These are phyloP conservation scores for Leishmania tropica DNA, from an alignment of 208 protist species.

Conservation along the genomic window DNA sequence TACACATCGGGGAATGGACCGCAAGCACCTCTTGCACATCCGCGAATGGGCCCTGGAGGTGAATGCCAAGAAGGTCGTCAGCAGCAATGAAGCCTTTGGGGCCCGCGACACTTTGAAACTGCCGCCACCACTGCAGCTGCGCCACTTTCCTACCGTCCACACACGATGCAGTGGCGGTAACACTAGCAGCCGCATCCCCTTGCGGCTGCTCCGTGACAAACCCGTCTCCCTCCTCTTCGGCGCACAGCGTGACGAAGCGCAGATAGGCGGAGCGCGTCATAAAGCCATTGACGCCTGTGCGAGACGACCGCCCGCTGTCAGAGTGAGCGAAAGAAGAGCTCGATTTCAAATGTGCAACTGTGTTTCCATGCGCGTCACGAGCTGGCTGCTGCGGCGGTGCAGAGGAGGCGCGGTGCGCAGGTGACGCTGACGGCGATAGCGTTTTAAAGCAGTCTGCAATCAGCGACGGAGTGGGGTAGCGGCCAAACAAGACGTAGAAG, in stretches of 20 bases:
- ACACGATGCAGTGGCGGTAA: background rate
- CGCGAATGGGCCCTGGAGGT: conserved; percentile 18
- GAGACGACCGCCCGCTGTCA: background rate
- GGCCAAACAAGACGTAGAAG: conserved; percentile 36
- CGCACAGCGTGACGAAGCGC: conserved; percentile 28
- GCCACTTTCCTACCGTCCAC: background rate
- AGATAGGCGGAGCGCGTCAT: conserved; percentile 14
- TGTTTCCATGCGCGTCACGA: background rate
- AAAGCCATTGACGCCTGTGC: background rate
- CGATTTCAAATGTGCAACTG: background rate
- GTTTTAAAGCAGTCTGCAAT: conserved; percentile 14
- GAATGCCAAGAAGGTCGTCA: conserved; percentile 29
- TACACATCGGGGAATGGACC: background rate
- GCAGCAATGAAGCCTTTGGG: conserved; percentile 57
- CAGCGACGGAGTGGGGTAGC: conserved; percentile 19
- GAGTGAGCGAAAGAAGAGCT: background rate
- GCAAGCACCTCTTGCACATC: conserved; percentile 17
- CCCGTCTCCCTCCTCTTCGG: conserved; percentile 28
- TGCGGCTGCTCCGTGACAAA: background rate
- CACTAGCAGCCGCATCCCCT: background rate
- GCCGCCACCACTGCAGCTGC: conserved; percentile 29
- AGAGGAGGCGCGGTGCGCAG: background rate
- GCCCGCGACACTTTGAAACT: conserved; percentile 60
- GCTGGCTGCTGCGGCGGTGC: background rate
- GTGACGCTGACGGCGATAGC: background rate